phyloP scores from a whole-genome alignment of 148 eudicot genomes.

The Chenopodium berlandieri region DNA sequence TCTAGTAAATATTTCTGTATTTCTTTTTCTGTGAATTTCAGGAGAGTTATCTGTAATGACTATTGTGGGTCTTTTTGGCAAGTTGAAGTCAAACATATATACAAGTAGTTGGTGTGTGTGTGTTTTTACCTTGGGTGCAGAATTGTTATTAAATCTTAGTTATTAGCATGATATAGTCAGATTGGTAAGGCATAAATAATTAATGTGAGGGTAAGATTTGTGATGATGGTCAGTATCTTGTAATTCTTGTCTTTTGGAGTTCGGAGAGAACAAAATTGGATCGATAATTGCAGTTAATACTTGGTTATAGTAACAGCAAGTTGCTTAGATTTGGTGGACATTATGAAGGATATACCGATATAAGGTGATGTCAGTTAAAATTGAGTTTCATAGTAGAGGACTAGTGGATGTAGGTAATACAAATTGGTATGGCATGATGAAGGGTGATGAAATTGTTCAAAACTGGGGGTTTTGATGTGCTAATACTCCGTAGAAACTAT shows the following conservation, averaged over 20 bases:
- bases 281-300: background rate
- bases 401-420: too few species aligned
- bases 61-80: background rate
- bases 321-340: constrained; percentile 27
- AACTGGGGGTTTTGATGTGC: constrained; percentile 1
- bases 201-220: background rate
- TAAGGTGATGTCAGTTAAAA: constrained; percentile 34
- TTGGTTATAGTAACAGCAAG: background rate
- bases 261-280: background rate
- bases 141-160: background rate
- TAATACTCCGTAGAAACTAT: too few species aligned
- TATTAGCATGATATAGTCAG: background rate
- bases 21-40: background rate
- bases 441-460: too few species aligned
- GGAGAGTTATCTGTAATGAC: background rate
- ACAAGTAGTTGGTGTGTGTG: background rate
- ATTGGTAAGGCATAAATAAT: background rate
- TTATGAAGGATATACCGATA: constrained; percentile 5
- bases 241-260: background rate
- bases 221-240: background rate
- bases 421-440: too few species aligned
- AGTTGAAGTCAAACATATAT: background rate
- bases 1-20: background rate
- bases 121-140: background rate
- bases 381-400: constrained; percentile 28